Conservation (phyloP, 441 rosid genomes). For the Geranium incanum region DNA sequence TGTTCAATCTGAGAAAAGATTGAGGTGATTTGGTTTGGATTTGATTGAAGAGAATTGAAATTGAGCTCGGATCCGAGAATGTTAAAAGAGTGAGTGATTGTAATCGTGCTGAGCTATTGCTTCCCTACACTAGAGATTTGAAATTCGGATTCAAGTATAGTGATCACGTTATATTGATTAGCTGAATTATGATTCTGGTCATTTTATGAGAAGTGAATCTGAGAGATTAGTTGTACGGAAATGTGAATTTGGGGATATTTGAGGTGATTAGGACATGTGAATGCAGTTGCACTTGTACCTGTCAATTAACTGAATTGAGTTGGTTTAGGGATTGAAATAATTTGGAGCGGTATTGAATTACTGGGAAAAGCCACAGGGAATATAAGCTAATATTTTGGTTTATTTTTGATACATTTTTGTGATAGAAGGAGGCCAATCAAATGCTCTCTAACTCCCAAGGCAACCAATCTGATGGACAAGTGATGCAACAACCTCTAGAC, state of each 20-base stretch:
- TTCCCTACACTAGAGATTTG: background rate
- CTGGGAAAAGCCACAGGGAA: background rate
- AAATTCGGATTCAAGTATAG: background rate
- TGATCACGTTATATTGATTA: background rate
- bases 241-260: background rate
- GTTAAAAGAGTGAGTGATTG: background rate
- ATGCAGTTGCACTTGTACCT: background rate
- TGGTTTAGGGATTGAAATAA: background rate
- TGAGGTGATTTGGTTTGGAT: background rate
- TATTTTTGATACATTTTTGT: background rate
- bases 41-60: background rate
- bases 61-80: background rate
- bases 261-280: background rate
- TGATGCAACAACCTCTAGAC: conserved; percentile 16
- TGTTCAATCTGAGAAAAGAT: background rate
- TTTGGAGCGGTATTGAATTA: background rate
- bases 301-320: background rate
- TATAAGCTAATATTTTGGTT: background rate
- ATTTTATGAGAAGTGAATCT: background rate
- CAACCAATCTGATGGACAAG: conserved; percentile 23
- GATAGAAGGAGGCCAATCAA: conserved; percentile 32
- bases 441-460: conserved; percentile 29
- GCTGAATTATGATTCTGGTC: background rate
- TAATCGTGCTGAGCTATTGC: background rate
- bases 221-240: background rate